Percentiles rank a stretch among this genome's conserved stretches.
Conservation (phyloP, 352 stramenopile species). For the Thalassiosira pacifica region DNA sequence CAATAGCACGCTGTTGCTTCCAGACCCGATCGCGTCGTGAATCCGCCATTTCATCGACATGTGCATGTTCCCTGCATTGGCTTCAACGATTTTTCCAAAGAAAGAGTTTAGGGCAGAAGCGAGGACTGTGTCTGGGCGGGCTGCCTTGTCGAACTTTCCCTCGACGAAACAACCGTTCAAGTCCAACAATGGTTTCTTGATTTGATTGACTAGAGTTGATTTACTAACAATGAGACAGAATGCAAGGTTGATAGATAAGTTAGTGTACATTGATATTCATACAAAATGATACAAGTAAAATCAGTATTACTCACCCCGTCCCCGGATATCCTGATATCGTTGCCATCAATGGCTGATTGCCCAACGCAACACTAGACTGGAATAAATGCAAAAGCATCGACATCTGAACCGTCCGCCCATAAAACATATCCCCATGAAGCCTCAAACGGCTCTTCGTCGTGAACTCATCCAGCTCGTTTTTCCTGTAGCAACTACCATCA, state of each 20-base stretch:
- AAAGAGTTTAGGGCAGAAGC: conserved; percentile 48
- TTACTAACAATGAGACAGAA: conserved; percentile 26
- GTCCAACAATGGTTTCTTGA: conserved; percentile 37
- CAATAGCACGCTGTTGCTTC: conserved; percentile 24
- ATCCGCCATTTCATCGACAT: conserved; percentile 45
- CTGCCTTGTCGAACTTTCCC: conserved; percentile 52
- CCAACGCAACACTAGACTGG: conserved; percentile 2
- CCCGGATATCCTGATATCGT: conserved; percentile 43
- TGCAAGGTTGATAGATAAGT: too few relatives aligned
- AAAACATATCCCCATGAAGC: conserved; percentile 30
- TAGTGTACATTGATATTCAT: too few relatives aligned
- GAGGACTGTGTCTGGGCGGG: conserved; percentile 37
- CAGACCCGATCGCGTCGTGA: conserved; percentile 44
- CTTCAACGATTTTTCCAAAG: conserved; percentile 37
- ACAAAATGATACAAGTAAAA: too few relatives aligned
- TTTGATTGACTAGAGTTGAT: conserved; percentile 51
- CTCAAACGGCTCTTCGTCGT: conserved; percentile 8
- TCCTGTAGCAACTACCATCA: too few relatives aligned
- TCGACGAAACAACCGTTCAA: conserved; percentile 53
- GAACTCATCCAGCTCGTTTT: background rate
- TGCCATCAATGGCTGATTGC: conserved; percentile 39
- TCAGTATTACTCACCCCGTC: conserved; percentile 40
- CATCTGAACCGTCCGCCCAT: conserved; percentile 46
- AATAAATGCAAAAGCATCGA: conserved; percentile 51
- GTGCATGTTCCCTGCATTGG: background rate